Evolutionary conservation across 257 asterid genomes (phyloP), one percentile per base, ranked within the genome.

Genomic region (Prunella vulgaris): DNA sequence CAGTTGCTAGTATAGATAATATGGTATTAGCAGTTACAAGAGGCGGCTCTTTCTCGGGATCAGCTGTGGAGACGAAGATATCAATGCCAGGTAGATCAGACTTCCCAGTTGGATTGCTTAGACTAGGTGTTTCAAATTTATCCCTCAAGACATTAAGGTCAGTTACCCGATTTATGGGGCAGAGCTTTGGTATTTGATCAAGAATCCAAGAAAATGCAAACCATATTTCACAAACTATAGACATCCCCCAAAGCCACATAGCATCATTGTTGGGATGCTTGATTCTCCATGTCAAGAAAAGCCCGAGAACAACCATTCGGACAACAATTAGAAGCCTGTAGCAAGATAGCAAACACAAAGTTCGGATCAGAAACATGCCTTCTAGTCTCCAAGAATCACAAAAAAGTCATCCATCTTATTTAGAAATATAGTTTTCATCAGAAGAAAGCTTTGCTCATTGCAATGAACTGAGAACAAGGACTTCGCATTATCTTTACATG

Each of bases 31-130:
- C 88, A 7, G 91, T 85, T 64, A 85, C 91, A 5, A 85, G 88
- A 37, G 88, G 91, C 3, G 88, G 91, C 68, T 85, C 91, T 66
- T 85, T 85, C 66, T 85, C 91, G 7, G 91, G 88, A 77, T 85
- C 91, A 37, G 87, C 90, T 1, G 88, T 83, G 1, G 90, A 85
- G 68, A 85, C 87, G 35, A 77, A 85, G 66, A 85, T 40, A 65
- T 85, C 88, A 25, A 83, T 67, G 10, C 88, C 88, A 4, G 90
- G 88, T 51, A 85, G 90, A 70, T 85, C 90, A 21, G 90, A 85
- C 42, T 76, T 81, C 38, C 84, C 86, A 0, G 80, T 74, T 9
- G 87, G 88, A 66, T 82, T 83, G 74, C 78, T 49, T 0, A 84
- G 81, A 38, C 24, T 66, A 25, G 82, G 90, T 17, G 72, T 56